phyloP scores from a whole-genome alignment of 768 basidiomycete genomes.

The Tylopilus plumbeoviolaceoides region DNA sequence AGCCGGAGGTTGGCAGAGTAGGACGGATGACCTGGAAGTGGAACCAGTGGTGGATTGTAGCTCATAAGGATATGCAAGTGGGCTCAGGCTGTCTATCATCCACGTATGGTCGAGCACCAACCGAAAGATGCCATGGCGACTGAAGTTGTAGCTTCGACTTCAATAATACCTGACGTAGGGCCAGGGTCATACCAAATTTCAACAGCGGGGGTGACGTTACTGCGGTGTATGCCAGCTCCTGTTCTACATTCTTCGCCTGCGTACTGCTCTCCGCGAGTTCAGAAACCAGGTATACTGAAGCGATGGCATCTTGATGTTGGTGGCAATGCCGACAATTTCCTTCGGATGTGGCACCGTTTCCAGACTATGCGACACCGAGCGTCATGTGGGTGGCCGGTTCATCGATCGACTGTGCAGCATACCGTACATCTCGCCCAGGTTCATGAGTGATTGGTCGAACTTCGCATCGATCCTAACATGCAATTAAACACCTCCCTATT shows the following conservation, averaged over 20 bases:
- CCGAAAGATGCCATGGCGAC: conserved; percentile 94
- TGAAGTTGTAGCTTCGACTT: conserved; percentile 87
- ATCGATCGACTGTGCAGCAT: conserved; percentile 97
- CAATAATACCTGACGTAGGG: conserved; percentile 89
- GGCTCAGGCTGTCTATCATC: conserved; percentile 94
- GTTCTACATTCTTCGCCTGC: conserved; percentile 83
- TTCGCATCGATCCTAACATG: conserved; percentile 91
- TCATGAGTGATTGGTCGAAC: conserved; percentile 88
- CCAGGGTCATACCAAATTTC: conserved; percentile 99
- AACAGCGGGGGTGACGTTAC: conserved; percentile 92
- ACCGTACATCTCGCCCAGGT: conserved; percentile 99
- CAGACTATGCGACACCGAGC: too few species aligned
- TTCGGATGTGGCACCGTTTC: too few species aligned
- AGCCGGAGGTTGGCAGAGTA: conserved; percentile 44
- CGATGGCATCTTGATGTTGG: conserved; percentile 97
- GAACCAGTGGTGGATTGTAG: conserved; percentile 45
- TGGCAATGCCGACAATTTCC: conserved; percentile 98
- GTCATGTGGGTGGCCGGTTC: conserved; percentile 99
- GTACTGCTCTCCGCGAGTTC: conserved; percentile 56
- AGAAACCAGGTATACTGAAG: conserved; percentile 84
- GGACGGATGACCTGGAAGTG: conserved; percentile 43
- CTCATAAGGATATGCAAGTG: conserved; percentile 42
- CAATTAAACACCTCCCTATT: conserved; percentile 95
- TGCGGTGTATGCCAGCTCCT: conserved; percentile 91
- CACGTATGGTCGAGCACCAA: conserved; percentile 94